phyloP scores from a whole-genome alignment of 2,329 filamentous ascomycete species.

The Colletotrichum eleusines region DNA sequence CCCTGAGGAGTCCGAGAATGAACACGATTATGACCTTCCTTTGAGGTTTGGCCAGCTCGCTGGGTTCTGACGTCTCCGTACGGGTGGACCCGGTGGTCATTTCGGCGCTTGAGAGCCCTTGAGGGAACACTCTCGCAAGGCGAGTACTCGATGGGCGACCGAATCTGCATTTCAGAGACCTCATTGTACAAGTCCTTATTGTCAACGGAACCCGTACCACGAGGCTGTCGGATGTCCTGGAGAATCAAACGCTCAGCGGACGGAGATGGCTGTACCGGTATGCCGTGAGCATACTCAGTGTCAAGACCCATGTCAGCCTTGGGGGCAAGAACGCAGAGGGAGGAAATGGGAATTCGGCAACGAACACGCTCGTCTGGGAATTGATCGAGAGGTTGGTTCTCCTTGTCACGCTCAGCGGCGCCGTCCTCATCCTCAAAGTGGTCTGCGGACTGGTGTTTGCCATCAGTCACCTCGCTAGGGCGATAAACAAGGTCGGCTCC shows the following conservation, averaged over 20 bases:
- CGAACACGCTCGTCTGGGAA: background rate
- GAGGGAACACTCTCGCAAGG: background rate
- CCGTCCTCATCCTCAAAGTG: background rate
- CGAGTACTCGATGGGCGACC: background rate
- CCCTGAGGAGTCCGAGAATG: background rate
- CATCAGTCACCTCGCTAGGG: constrained; percentile 5
- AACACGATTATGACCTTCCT: background rate
- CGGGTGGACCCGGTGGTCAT: constrained; percentile 1
- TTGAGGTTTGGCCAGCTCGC: background rate
- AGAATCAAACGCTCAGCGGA: background rate
- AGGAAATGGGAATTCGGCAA: background rate
- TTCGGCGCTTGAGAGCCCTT: background rate
- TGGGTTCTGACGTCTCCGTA: background rate
- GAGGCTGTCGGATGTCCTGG: background rate
- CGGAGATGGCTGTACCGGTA: background rate
- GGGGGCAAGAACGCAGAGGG: background rate
- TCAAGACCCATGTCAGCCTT: background rate
- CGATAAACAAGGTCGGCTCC: too few relatives aligned
- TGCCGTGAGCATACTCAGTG: background rate
- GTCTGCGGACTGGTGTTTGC: background rate
- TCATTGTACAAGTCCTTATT: background rate
- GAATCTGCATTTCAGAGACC: background rate
- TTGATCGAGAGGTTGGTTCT: background rate
- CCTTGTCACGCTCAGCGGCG: background rate
- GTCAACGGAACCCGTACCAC: background rate